These are phyloP conservation scores for Volvox carteri DNA, from an alignment of 163 green algal genomes.

Conservation along the genomic window DNA sequence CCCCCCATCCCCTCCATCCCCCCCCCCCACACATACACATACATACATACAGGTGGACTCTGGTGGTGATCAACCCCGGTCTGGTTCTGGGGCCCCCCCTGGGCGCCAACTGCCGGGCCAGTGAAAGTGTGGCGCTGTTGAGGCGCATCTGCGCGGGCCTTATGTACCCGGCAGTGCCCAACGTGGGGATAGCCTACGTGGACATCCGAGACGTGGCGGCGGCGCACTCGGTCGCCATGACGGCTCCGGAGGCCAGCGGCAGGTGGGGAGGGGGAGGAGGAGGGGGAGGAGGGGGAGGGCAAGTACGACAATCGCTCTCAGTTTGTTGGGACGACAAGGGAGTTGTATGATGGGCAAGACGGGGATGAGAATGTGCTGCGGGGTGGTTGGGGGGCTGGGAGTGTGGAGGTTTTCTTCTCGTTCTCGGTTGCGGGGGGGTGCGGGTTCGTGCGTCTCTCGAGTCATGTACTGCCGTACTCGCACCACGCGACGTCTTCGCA, in stretches of 20 bases:
- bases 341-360: no score
- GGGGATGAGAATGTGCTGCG: no score
- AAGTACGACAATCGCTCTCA: no score
- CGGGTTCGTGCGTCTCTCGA: no score
- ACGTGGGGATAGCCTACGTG: conserved; percentile 58
- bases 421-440: no score
- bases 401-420: no score
- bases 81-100: conserved; percentile 66
- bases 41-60: conserved; percentile 68
- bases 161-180: conserved; percentile 20
- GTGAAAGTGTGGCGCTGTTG: conserved; percentile 65
- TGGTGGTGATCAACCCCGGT: conserved; percentile 69
- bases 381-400: no score
- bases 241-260: conserved; percentile 60
- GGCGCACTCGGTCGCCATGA: conserved; percentile 67
- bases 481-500: no score
- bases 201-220: conserved; percentile 75
- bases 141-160: conserved; percentile 23
- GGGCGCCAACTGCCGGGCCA: conserved; percentile 37
- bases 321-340: no score
- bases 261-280: conserved; percentile 28
- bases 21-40: no score
- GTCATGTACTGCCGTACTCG: no score
- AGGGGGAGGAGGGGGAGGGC: background rate
- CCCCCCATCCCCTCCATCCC: no score